These are phyloP conservation scores for Fusarium solani-melongenae DNA, from an alignment of 2,329 filamentous ascomycete species.

Conservation along the genomic window DNA sequence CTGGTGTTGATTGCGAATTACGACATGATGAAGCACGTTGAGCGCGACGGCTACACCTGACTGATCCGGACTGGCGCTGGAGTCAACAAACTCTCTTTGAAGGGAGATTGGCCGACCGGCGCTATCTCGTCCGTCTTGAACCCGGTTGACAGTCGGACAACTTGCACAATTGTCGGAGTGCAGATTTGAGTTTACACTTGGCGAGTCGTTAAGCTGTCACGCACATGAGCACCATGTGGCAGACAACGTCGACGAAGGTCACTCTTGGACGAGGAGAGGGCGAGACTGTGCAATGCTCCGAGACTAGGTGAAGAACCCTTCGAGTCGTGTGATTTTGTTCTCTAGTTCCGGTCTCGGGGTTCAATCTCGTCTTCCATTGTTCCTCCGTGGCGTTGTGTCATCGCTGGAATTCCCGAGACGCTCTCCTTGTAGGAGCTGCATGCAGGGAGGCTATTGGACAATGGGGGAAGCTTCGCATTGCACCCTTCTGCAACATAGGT, in stretches of 20 bases:
- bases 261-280: neutral
- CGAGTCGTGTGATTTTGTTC: conserved; percentile 2
- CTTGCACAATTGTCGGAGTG: neutral
- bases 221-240: conserved; percentile 23
- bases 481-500: neutral
- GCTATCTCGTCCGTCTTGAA: conserved; percentile 20
- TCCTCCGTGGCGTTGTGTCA: neutral
- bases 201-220: conserved; percentile 26
- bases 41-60: conserved; percentile 12
- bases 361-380: neutral
- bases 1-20: conserved; percentile 10
- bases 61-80: conserved; percentile 18
- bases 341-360: conserved; percentile 26
- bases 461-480: neutral
- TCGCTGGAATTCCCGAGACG: neutral
- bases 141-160: conserved; percentile 5
- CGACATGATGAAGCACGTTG: conserved; percentile 7
- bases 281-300: neutral
- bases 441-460: neutral
- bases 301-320: neutral
- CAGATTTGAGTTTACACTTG: conserved; percentile 28
- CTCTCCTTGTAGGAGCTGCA: neutral
- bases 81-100: conserved; percentile 9
- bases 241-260: neutral
- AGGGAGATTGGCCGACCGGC: conserved; percentile 7